A percentile compares a stretch with the other conserved stretches of the same genome.
These are phyloP conservation scores for Ogataea naganishii DNA, from an alignment of 805 yeast species.

Conservation along the genomic window DNA sequence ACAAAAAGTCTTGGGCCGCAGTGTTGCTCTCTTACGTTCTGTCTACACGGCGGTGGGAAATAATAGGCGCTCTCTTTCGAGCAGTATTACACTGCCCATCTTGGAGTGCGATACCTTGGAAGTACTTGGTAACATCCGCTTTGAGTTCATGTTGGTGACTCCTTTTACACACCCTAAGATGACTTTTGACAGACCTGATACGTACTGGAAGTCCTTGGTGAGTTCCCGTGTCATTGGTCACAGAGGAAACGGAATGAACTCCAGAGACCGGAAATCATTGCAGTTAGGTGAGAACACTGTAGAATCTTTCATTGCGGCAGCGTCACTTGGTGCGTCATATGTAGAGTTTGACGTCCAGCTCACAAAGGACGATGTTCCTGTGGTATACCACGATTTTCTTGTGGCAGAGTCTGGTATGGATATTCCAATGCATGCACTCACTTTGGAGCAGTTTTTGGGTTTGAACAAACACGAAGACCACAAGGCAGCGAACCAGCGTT, in stretches of 20 bases:
- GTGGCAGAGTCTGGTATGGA: constrained; percentile 96
- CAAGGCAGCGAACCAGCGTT: constrained; percentile 4
- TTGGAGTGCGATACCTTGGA: constrained; percentile 65
- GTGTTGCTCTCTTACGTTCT: constrained; percentile 61
- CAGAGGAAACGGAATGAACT: constrained; percentile 89
- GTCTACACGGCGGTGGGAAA: constrained; percentile 61
- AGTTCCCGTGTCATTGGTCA: constrained; percentile 93
- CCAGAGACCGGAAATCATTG: constrained; percentile 58
- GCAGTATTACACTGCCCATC: constrained; percentile 63
- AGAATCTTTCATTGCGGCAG: constrained; percentile 92
- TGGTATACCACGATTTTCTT: constrained; percentile 86
- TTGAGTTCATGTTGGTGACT: constrained; percentile 63
- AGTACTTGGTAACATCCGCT: constrained; percentile 66
- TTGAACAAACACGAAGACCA: constrained; percentile 27
- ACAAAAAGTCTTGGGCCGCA: constrained; percentile 63
- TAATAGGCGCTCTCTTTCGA: constrained; percentile 57
- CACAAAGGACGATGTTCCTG: constrained; percentile 87
- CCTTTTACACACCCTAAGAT: constrained; percentile 68
- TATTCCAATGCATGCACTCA: constrained; percentile 89
- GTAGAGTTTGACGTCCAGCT: constrained; percentile 96
- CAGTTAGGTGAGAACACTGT: constrained; percentile 95
- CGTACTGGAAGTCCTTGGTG: constrained; percentile 87
- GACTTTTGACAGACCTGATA: constrained; percentile 57
- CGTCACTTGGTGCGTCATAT: constrained; percentile 91
- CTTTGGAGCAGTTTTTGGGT: constrained; percentile 78